Base-by-base conservation (phyloP, 2,329 filamentous ascomycete species). In the Dothistroma septosporum region DNA sequence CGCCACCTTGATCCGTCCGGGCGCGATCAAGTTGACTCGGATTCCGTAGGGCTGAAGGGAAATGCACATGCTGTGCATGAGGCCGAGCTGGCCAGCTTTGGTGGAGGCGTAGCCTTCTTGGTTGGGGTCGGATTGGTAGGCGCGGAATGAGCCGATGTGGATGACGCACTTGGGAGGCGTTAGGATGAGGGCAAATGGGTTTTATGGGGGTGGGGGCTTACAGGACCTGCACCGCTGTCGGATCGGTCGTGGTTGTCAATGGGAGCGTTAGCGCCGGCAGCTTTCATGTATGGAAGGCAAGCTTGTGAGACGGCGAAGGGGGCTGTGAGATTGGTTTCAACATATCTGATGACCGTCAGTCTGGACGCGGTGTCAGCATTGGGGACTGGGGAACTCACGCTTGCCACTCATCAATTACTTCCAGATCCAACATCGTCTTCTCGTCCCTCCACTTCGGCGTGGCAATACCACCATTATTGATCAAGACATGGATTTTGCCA, bases 11-110 rank as follows among this genome's bases (percentile, higher is more conserved):
- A 83, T 79, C 73, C 80, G 80, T 0, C 80, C 80, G 0, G 79
- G 80, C n/a, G 80, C 70, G 9, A 82, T 76, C 0, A 78, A 73
- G 56, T 81, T 82, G 24, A 80, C 78, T 1, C 78, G 71, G 48
- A 82, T 74, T 0, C 72, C 70, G 49, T 76, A 74, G 4, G 60
- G 63, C 6, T 73, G 71, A 19, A 80, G 67, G 37, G 75, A 78
- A n/a, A 79, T 73, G 12, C 79, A 77, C 78, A 82, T 78, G 22
- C 76, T 77, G 64, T 81, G 79, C 63, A 77, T 80, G 22, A 82
- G 65, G 0, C 80, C 80, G 10, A 82, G 64, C 44, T 79, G 69
- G 0, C 80, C 79, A 1, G 80, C 79, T 67, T 83, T 82, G 0
- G 76, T 77, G 0, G 78, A 70, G 7, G 77, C 78, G 59, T 82